Evolutionary conservation across 2,329 filamentous ascomycete genomes (phyloP), one percentile per base, ranked within the genome.

Genomic region (Ophiostoma australiae): DNA sequence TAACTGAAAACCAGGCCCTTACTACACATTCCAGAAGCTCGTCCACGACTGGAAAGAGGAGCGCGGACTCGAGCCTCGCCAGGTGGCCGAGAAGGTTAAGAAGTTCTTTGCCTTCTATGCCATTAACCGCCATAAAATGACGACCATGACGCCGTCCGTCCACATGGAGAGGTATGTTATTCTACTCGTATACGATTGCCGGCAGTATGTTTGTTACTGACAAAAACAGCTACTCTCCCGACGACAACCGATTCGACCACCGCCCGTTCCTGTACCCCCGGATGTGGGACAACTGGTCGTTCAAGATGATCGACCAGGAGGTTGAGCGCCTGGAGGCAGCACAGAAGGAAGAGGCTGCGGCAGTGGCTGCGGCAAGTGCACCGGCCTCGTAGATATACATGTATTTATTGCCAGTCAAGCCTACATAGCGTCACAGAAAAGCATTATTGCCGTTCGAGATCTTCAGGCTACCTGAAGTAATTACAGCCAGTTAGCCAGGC

Each of bases 71-170:
- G 78, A 76, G 7, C 82, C 82, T 0, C 76, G 75, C 8, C 76
- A 83, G 75, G 81, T 86, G 74, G 80, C 82, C 61, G 79, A 83
- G 75, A 87, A 80, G 72, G 79, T 80, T 71, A 80, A 80, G 73
- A 78, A 78, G 31, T 85, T 85, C 77, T 83, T 81, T 76, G 80
- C 80, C 73, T 87, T 83, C 76, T 89, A 90, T 23, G 63, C 72
- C 70, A 86, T 89, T 76, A 90, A 91, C 77, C 80, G 89, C 17
- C 89, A 90, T 77, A 91, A 91, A 79, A 86, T 86, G 82, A 89
- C 87, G 0, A 84, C 84, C 1, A 78, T 89, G 69, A 89, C 88
- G 3, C 87, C 87, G 0, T 82, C 83, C 3, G 81, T 87, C 55
- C 87, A 89, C 73, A 78, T 76, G 76, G 73, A 75, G 55, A 72